Evolutionary conservation across 2,329 filamentous ascomycete genomes (phyloP).

Genomic region (Epichloe bromicola): DNA sequence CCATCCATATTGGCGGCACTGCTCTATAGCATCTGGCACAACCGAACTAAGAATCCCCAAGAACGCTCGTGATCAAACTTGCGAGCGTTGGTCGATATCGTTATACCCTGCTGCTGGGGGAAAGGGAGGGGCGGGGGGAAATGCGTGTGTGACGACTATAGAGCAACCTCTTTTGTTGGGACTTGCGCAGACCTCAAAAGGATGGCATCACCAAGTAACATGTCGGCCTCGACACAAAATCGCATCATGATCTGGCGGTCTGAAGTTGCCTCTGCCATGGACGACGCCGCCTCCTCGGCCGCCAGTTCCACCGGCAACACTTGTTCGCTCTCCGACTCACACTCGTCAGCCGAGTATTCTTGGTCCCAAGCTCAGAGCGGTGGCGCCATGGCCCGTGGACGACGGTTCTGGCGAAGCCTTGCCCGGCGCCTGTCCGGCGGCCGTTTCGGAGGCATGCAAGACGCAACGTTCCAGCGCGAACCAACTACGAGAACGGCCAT

Average conservation of each 20-base stretch:
- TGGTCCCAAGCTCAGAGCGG: not conserved
- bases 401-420: constrained; percentile 13
- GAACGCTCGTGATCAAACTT: not conserved
- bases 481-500: constrained; percentile 20
- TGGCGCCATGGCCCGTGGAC: constrained; percentile 7
- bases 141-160: too few relatives aligned
- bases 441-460: constrained; percentile 6
- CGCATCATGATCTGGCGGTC: constrained; percentile 37
- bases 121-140: too few relatives aligned
- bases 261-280: constrained; percentile 30
- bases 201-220: not conserved
- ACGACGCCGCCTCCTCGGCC: constrained; percentile 15
- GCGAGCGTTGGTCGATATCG: not conserved
- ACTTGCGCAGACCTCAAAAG: not conserved
- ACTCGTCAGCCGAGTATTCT: constrained; percentile 5
- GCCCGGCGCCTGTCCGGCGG: constrained; percentile 10
- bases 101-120: not conserved
- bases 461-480: constrained; percentile 6
- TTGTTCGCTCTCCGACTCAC: constrained; percentile 5
- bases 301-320: constrained; percentile 12
- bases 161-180: not conserved
- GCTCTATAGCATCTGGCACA: not conserved
- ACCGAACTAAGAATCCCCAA: not conserved
- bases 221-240: constrained; percentile 6
- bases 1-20: too few relatives aligned